Percentiles rank a stretch among this genome's conserved stretches.
These are phyloP conservation scores for Saturnispora besseyi DNA, from an alignment of 805 yeast species.

Conservation along the genomic window DNA sequence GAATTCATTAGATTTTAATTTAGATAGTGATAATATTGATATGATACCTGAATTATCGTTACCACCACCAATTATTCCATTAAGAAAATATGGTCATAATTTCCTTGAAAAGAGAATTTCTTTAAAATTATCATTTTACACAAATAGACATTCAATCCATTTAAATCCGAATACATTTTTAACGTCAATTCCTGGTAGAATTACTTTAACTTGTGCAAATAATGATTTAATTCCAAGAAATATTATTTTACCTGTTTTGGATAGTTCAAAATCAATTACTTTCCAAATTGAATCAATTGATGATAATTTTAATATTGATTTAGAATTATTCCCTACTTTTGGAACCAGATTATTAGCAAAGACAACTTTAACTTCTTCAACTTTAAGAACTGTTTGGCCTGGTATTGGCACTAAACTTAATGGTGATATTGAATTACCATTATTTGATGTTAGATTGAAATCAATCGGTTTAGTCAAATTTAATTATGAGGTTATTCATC, in stretches of 20 bases:
- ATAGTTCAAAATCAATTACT: slow-evolving; percentile 53
- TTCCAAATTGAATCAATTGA: slow-evolving; percentile 79
- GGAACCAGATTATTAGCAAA: slow-evolving; percentile 91
- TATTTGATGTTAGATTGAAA: slow-evolving; percentile 72
- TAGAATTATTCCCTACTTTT: slow-evolving; percentile 88
- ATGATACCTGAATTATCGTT: slow-evolving; percentile 82
- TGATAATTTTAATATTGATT: slow-evolving; percentile 60
- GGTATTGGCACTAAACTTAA: slow-evolving; percentile 32
- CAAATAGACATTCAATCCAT: slow-evolving; percentile 35
- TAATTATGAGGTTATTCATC: slow-evolving; percentile 74
- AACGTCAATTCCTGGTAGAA: slow-evolving; percentile 61
- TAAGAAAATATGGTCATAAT: slow-evolving; percentile 91
- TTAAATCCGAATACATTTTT: slow-evolving; percentile 37
- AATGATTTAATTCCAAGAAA: slow-evolving; percentile 86
- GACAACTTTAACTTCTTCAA: slow-evolving; percentile 63
- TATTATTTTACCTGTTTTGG: slow-evolving; percentile 67
- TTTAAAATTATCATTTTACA: slow-evolving; percentile 63
- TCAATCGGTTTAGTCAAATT: slow-evolving; percentile 75
- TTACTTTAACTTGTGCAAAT: slow-evolving; percentile 68
- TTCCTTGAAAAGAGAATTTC: slow-evolving; percentile 85
- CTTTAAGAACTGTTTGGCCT: slow-evolving; percentile 31
- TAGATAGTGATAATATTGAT: slow-evolving; percentile 40
- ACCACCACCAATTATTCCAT: slow-evolving; percentile 94
- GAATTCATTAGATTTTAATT: neutral
- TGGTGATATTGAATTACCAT: slow-evolving; percentile 48